Percentiles rank a stretch among this genome's conserved stretches.
These are phyloP conservation scores for Lepraria neglecta DNA, from an alignment of 495 filamentous ascomycete species.

Conservation along the genomic window DNA sequence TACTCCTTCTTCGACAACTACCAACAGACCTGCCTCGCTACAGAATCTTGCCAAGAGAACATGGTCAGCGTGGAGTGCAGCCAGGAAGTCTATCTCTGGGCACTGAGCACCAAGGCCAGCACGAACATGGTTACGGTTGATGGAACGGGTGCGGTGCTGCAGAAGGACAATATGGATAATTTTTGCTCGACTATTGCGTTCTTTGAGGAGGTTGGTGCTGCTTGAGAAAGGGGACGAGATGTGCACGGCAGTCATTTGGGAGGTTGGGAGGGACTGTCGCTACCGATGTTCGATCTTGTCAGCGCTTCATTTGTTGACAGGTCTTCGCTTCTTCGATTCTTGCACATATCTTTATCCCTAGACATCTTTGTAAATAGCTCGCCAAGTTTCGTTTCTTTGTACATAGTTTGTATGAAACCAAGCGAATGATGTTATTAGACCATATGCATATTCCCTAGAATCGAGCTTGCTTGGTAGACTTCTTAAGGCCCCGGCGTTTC, in stretches of 20 bases:
- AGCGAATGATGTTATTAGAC: not conserved
- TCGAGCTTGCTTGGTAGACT: too few species aligned
- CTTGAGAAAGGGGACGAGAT: not conserved
- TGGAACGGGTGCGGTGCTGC: conserved; percentile 48
- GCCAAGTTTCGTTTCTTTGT: not conserved
- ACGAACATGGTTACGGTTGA: conserved; percentile 73
- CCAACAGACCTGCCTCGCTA: conserved; percentile 64
- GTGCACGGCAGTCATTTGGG: not conserved
- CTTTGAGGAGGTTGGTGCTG: conserved; percentile 40
- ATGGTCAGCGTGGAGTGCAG: conserved; percentile 78
- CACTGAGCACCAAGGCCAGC: conserved; percentile 80
- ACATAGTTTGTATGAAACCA: not conserved
- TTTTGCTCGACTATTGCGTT: conserved; percentile 71
- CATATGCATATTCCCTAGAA: too few species aligned
- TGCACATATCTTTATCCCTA: conserved; percentile 1
- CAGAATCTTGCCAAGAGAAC: conserved; percentile 74
- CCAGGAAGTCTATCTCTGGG: conserved; percentile 62
- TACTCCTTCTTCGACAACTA: conserved; percentile 91
- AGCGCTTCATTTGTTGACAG: not conserved
- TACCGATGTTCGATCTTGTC: not conserved
- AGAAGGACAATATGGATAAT: conserved; percentile 61
- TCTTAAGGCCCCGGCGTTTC: too few species aligned
- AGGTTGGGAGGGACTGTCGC: conserved; percentile 12
- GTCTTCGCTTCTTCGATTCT: conserved; percentile 2
- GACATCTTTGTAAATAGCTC: not conserved